Evolutionary conservation across 768 basidiomycete species (phyloP), one percentile per base, ranked within the genome.

Genomic region (Kwoniella newhampshirensis): DNA sequence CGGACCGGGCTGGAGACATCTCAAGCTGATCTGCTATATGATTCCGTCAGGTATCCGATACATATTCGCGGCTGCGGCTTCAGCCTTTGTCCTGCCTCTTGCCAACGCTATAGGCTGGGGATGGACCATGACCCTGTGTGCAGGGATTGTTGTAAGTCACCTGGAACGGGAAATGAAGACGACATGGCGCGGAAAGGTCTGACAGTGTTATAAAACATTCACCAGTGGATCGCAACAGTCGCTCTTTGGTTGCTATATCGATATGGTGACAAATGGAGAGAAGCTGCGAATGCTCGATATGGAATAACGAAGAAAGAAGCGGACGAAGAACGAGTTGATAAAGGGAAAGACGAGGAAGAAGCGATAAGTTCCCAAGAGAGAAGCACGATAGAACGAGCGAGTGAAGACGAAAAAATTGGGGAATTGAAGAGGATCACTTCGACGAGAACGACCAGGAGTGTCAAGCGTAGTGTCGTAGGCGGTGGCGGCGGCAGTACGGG

Each of bases 21-120:
- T 25, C 45, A 46, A 27, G 26, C 26, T 15, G 28, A 51, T 39
- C 23, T 30, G n/a, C 11, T 41, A 15, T 11, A 28, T 30, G 21
- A 8, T 21, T 41, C 27, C 20, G 26, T 23, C 15, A 71, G 70
- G 52, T 39, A 44, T 77, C 4, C 73, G 78, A 4, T 78, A 78
- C 51, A 32, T 71, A 3, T 64, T 75, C 46, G 52, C 75, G 0
- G 78, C 78, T 2, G 75, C 59, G 0, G 75, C 77, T 6, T 71
- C 75, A 0, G 77, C 78, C 13, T 70, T 68, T 32, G 70, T 76
- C 20, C 60, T 79, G 3, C 78, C 78, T 0, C 54, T 77, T 39
- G 65, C 75, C 43, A 58, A 76, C 20, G 61, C 66, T 0, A 75
- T 79, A 27, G 77, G 75, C 26, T 74, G 76, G 49, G 78, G 77